Base-by-base conservation (phyloP, 768 basidiomycete genomes). In the Boletus tylopilopsis region DNA sequence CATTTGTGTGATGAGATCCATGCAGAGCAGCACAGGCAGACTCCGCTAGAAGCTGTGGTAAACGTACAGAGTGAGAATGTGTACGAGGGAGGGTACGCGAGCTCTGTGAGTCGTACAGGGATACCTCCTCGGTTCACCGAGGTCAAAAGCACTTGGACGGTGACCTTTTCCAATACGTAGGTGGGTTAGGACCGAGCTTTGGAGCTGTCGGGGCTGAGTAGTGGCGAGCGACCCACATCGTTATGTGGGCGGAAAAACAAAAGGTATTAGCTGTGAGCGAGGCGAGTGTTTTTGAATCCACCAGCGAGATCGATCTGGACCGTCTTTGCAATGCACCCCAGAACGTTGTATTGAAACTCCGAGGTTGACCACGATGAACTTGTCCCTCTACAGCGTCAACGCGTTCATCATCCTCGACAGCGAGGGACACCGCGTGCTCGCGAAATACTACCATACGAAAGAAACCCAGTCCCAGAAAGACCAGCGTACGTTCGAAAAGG, bases 401-500 rank as follows among this genome's bases (percentile, higher is more conserved):
- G 91, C 85, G 1, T 89, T 98, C 68, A 65, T 99, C 55, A 83
- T 97, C 62, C 85, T 97, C 60, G 96, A 99, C 76, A 76, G 85
- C n/a, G 94, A 97, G 59, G 94, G 94, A 19, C 86, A 91, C 63
- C 88, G 96, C 42, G 87, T 98, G 23, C 79, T 99, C 10, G 90
- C 95, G 25, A 98, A 98, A 68, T 98, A 98, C 75, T 98, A 95
- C 66, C 79, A 77, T 46, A 77, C 91, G n/a, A 76, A 86, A 62
- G 76, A 75, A 47, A 78, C 79, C 0, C 33, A 34, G 33, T 25
- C 81, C 6, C 66, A 92, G 58, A 98, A 97, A 68, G 95, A 99
- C 63, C 95, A 96, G 67, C 86, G 90, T 45, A 81, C 85, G 9
- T 97, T 97, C 65, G 96, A 99, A 75, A 95, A 96, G 74, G 88